Conservation (phyloP, 2,329 filamentous ascomycete species). For the Tolypocladium tundrense region DNA sequence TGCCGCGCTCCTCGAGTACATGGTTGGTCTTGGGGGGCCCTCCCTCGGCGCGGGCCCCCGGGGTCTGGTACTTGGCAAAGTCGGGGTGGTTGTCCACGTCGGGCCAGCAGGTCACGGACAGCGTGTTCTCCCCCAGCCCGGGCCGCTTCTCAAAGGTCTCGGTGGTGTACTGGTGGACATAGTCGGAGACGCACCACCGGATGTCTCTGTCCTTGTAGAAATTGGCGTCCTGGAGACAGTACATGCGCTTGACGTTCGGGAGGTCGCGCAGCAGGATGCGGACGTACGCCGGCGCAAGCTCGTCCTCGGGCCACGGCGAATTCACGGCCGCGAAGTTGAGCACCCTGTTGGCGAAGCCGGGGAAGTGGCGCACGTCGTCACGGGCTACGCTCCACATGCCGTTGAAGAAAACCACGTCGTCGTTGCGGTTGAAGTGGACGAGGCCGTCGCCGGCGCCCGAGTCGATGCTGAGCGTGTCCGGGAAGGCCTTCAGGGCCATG, state of each 20-base stretch:
- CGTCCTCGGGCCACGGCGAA: background rate
- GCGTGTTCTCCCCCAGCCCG: constrained; percentile 13
- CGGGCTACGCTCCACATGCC: background rate
- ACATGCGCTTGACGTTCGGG: constrained; percentile 17
- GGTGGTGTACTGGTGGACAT: constrained; percentile 15
- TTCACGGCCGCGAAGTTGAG: constrained; percentile 15
- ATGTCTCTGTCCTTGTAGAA: constrained; percentile 6
- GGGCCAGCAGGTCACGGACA: constrained; percentile 22
- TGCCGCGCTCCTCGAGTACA: constrained; percentile 1
- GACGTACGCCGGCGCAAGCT: background rate
- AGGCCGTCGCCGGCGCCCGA: constrained; percentile 10
- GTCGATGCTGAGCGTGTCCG: constrained; percentile 20
- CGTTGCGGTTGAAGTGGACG: constrained; percentile 18
- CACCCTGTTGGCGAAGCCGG: constrained; percentile 17
- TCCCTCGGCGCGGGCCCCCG: constrained; percentile 3
- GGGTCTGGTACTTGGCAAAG: constrained; percentile 16
- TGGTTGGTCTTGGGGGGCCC: background rate
- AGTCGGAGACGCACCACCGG: constrained; percentile 21
- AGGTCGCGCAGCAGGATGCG: constrained; percentile 7
- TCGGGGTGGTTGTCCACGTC: constrained; percentile 17
- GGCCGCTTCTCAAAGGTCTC: constrained; percentile 14
- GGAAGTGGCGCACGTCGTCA: constrained; percentile 7
- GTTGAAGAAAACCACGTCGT: constrained; percentile 19
- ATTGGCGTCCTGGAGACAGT: constrained; percentile 1
- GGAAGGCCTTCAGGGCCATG: constrained; percentile 18